Percentiles rank a stretch among this genome's conserved stretches.
Conservation (phyloP, 2,329 filamentous ascomycete genomes). For the Coleophoma crateriformis region DNA sequence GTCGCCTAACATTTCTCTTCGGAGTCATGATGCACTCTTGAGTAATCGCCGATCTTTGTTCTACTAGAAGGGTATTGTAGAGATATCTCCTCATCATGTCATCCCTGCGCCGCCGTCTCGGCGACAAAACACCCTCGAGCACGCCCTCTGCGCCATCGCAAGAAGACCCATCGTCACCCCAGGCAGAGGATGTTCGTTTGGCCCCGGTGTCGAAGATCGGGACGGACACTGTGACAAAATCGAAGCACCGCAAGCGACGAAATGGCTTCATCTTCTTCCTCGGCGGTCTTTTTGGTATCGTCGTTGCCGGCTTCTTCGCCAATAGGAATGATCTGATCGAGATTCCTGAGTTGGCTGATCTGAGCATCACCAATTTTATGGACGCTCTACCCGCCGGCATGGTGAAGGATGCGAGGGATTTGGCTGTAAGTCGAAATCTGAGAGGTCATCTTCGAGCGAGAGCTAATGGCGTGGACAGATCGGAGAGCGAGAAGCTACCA, state of each 20-base stretch:
- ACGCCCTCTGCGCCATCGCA: slow-evolving; percentile 6
- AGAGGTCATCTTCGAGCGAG: slow-evolving; percentile 3
- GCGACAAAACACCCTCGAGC: slow-evolving; percentile 4
- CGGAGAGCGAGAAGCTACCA: slow-evolving; percentile 80
- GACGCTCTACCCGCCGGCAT: slow-evolving; percentile 86
- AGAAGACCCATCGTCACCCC: slow-evolving; percentile 13
- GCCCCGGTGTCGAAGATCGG: slow-evolving; percentile 42
- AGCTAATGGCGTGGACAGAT: slow-evolving; percentile 44
- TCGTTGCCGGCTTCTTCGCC: slow-evolving; percentile 87
- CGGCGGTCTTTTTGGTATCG: slow-evolving; percentile 82
- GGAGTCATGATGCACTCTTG: no score
- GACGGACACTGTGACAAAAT: slow-evolving; percentile 14
- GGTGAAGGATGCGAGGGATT: slow-evolving; percentile 76
- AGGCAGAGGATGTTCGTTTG: slow-evolving; percentile 39
- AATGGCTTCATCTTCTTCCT: slow-evolving; percentile 80
- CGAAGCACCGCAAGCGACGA: slow-evolving; percentile 61
- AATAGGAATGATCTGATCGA: slow-evolving; percentile 86
- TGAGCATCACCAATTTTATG: slow-evolving; percentile 79
- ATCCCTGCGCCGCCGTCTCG: slow-evolving; percentile 19
- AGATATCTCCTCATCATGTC: slow-evolving; percentile 7
- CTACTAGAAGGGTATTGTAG: slow-evolving; percentile 33
- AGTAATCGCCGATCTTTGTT: no score
- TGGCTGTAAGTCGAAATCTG: slow-evolving; percentile 57
- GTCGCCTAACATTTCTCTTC: no score
- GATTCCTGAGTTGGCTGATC: slow-evolving; percentile 61